These are phyloP conservation scores for Cornus kousa DNA, from an alignment of 148 eudicot species.

Conservation along the genomic window DNA sequence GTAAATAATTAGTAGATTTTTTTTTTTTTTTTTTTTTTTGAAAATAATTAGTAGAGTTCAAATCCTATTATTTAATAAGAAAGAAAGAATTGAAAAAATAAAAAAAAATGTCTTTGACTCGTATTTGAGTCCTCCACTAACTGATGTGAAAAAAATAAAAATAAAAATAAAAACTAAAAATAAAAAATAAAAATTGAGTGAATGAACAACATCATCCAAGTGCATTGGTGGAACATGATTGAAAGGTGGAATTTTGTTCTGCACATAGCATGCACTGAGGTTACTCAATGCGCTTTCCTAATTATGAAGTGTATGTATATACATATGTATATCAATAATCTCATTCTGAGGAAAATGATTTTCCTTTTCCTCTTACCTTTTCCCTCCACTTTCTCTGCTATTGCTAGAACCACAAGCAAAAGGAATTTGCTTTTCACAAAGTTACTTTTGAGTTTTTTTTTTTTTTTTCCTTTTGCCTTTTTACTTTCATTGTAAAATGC, in stretches of 20 bases:
- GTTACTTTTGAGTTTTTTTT: neutral
- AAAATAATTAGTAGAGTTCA: too few species aligned
- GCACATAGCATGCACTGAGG: neutral
- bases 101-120: neutral
- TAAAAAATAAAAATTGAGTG: neutral
- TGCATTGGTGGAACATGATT: neutral
- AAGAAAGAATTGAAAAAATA: too few species aligned
- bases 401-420: neutral
- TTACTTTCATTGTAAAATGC: neutral
- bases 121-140: neutral
- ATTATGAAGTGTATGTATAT: neutral
- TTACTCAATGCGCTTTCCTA: neutral
- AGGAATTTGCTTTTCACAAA: neutral
- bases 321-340: too few species aligned
- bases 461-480: neutral
- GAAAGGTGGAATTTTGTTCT: neutral
- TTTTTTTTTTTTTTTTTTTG: too few species aligned
- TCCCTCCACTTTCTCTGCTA: neutral
- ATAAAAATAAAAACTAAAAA: neutral
- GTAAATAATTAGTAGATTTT: too few species aligned
- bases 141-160: neutral
- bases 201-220: neutral
- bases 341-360: neutral
- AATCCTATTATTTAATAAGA: too few species aligned
- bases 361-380: neutral